Evolutionary conservation across 2,329 filamentous ascomycete species (phyloP).

Genomic region (Fusarium lyarnte): DNA sequence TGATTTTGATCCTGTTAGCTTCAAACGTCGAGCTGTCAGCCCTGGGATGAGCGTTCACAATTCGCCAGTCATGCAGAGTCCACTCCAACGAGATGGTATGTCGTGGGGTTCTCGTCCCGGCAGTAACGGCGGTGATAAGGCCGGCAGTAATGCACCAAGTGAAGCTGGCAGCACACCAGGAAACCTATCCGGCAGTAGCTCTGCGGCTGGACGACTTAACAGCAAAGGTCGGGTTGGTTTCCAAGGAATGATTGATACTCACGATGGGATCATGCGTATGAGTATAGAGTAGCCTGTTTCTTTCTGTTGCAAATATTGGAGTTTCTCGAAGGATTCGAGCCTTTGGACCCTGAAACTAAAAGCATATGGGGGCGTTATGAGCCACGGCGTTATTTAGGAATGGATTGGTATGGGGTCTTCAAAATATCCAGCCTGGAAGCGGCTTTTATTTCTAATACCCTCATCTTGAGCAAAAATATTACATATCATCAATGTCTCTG

Average conservation of each 20-base stretch:
- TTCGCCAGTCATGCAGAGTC: slow-evolving; percentile 87
- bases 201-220: slow-evolving; percentile 57
- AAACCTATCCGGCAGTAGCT: slow-evolving; percentile 40
- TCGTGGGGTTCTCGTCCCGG: slow-evolving; percentile 78
- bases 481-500: slow-evolving; percentile 14
- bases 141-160: slow-evolving; percentile 63
- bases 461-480: slow-evolving; percentile 11
- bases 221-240: slow-evolving; percentile 76
- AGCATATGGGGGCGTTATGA: slow-evolving; percentile 38
- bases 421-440: slow-evolving; percentile 12
- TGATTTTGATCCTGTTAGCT: slow-evolving; percentile 85
- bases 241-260: slow-evolving; percentile 96
- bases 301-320: neutral
- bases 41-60: slow-evolving; percentile 92
- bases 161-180: slow-evolving; percentile 55
- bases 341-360: neutral
- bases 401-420: slow-evolving; percentile 10
- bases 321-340: neutral
- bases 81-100: slow-evolving; percentile 75
- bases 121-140: slow-evolving; percentile 66
- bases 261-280: slow-evolving; percentile 95
- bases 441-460: slow-evolving; percentile 32
- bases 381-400: slow-evolving; percentile 19
- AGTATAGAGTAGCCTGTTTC: slow-evolving; percentile 78
- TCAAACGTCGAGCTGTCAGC: slow-evolving; percentile 91